Conservation (phyloP, 495 filamentous ascomycete species). For the Chaetomidium leptoderma region DNA sequence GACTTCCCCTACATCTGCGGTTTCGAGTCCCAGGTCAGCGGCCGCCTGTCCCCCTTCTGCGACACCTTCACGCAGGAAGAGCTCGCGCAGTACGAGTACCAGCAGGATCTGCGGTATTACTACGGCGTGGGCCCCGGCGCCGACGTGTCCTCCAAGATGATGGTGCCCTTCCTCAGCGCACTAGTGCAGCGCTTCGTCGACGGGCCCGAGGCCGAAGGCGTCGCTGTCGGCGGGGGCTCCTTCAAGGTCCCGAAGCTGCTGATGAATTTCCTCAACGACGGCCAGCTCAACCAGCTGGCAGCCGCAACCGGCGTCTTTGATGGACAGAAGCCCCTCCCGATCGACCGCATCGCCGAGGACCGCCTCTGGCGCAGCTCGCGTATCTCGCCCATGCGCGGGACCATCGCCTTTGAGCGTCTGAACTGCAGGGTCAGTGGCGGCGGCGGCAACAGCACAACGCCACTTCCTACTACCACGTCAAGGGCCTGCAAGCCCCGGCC, state of each 20-base stretch:
- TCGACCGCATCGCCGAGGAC: constrained; percentile 34
- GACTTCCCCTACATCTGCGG: constrained; percentile 58
- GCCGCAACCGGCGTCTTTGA: constrained; percentile 53
- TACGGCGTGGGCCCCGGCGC: constrained; percentile 53
- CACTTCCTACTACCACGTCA: not conserved
- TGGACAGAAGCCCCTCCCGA: constrained; percentile 39
- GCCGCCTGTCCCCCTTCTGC: constrained; percentile 52
- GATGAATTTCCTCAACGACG: constrained; percentile 55
- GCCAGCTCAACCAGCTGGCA: constrained; percentile 55
- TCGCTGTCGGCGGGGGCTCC: not conserved
- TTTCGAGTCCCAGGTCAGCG: constrained; percentile 57
- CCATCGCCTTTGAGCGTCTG: constrained; percentile 51
- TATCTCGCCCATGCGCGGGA: constrained; percentile 54
- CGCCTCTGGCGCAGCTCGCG: constrained; percentile 42
- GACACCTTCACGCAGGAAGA: constrained; percentile 50
- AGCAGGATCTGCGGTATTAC: constrained; percentile 57
- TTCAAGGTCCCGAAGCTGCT: constrained; percentile 47
- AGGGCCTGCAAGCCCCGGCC: not conserved
- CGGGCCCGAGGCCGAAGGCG: constrained; percentile 29
- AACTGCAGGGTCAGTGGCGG: constrained; percentile 31
- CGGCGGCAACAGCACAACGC: not conserved
- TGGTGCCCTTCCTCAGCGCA: constrained; percentile 48
- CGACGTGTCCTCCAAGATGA: constrained; percentile 42
- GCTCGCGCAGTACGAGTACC: constrained; percentile 53
- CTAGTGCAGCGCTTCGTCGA: constrained; percentile 45